These are phyloP conservation scores for Naematelia encephala DNA, from an alignment of 768 basidiomycete genomes.

Conservation along the genomic window DNA sequence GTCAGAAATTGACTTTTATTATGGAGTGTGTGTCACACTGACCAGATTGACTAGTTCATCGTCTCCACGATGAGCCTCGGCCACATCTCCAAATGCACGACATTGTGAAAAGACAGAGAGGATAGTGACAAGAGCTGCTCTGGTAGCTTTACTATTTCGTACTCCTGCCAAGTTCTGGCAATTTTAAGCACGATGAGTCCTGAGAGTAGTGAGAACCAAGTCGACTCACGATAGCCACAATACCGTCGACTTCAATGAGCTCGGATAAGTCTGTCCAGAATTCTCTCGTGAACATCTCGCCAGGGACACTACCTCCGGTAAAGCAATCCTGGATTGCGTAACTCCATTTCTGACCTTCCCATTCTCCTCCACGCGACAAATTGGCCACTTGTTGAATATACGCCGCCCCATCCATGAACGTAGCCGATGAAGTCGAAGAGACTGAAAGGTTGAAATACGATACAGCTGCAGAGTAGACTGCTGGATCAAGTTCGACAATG, in stretches of 20 bases:
- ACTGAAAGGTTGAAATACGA: constrained; percentile 74
- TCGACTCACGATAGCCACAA: constrained; percentile 71
- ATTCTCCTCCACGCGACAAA: constrained; percentile 22
- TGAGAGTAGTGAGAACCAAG: constrained; percentile 4
- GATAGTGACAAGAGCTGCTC: constrained; percentile 68
- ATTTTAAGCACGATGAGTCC: background rate
- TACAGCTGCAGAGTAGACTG: constrained; percentile 77
- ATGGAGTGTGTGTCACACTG: constrained; percentile 36
- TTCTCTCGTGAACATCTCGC: constrained; percentile 75
- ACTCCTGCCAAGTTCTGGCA: constrained; percentile 64
- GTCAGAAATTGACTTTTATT: too few relatives aligned
- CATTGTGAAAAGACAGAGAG: constrained; percentile 70
- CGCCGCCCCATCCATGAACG: constrained; percentile 70
- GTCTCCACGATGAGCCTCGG: constrained; percentile 50
- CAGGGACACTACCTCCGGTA: constrained; percentile 86
- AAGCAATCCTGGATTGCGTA: constrained; percentile 84
- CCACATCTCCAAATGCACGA: constrained; percentile 74
- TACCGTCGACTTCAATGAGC: constrained; percentile 65
- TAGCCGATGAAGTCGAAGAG: constrained; percentile 52
- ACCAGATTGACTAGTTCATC: constrained; percentile 74
- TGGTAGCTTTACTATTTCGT: constrained; percentile 63
- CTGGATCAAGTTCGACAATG: constrained; percentile 89
- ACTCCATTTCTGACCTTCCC: constrained; percentile 53
- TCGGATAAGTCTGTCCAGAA: constrained; percentile 73
- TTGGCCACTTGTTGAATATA: constrained; percentile 60